Evolutionary conservation across 305 asterid species (phyloP), one percentile per base, ranked within the genome.

Genomic region (Andrographis paniculata): DNA sequence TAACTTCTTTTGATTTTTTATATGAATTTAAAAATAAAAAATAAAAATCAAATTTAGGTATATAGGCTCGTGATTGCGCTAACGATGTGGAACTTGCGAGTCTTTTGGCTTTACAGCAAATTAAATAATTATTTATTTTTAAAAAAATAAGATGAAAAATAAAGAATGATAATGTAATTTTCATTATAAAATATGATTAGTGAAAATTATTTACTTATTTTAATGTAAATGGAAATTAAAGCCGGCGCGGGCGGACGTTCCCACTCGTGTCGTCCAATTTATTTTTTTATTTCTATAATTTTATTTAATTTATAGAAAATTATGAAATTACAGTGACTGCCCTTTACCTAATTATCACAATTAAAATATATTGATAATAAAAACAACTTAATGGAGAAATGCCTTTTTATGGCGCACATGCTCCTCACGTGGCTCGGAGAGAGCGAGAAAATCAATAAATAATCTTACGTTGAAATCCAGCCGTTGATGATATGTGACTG

Each of bases 211-310:
- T 53, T n/a, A n/a, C n/a, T n/a, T n/a, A n/a, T n/a, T 46, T 52
- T 39, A 55, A 37, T 20, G 20, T 14, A 57, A 64, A 61, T 53
- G 70, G 64, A 55, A 52, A 56, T 19, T 65, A 72, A 73, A 60
- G 81, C 79, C 81, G 73, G 77, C 69, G 35, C 58, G 45, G 67
- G 53, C 73, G 77, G 78, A 59, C 56, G 67, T 62, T 67, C 65
- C 57, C 49, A 59, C 75, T 48, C 65, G 50, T 67, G 73, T 35
- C 24, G 56, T 41, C 57, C 45, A 50, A 51, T 17, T 57, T 49
- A 57, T 52, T 24, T 3, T 24, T 24, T 55, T 49, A 52, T 42
- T 45, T 39, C 39, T 42, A 24, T 3, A 13, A 14, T 23, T 35
- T 51, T 56, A 53, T 47, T 47, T 51, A 45, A 12, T 35, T 51